A percentile compares a stretch with the other conserved stretches of the same genome.
These are phyloP conservation scores for Gremmenia infestans DNA, from an alignment of 2,329 filamentous ascomycete genomes.

Conservation along the genomic window DNA sequence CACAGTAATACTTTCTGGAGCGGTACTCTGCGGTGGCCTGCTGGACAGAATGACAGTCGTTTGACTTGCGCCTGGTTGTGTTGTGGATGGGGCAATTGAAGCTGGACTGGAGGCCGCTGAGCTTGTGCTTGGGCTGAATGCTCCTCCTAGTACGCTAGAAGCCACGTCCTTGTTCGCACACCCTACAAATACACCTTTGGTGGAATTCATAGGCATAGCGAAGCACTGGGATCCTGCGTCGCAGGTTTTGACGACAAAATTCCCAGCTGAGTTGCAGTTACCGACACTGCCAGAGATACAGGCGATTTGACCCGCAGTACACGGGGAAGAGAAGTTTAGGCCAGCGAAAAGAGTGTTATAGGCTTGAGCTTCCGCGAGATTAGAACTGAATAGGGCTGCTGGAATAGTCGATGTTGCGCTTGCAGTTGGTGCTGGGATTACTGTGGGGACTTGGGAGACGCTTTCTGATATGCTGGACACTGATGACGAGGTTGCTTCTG, in stretches of 20 bases:
- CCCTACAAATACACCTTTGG: constrained; percentile 43
- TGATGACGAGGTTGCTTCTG: background rate
- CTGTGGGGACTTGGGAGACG: constrained; percentile 1
- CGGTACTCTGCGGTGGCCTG: no score
- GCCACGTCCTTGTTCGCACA: constrained; percentile 42
- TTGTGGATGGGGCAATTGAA: background rate
- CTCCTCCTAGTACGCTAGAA: constrained; percentile 37
- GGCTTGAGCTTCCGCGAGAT: constrained; percentile 29
- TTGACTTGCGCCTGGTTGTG: background rate
- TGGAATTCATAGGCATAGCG: constrained; percentile 49
- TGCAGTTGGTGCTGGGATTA: background rate
- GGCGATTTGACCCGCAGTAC: constrained; percentile 42
- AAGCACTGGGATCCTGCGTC: constrained; percentile 39
- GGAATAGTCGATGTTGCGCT: constrained; percentile 9
- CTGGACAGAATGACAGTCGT: no score
- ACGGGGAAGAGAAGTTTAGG: constrained; percentile 40
- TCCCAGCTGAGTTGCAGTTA: constrained; percentile 39
- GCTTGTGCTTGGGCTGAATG: background rate
- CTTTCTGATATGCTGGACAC: background rate
- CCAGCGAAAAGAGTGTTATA: constrained; percentile 27
- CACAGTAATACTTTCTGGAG: no score
- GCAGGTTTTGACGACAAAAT: constrained; percentile 39
- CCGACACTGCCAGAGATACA: constrained; percentile 48
- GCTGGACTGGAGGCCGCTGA: background rate
- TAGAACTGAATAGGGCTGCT: constrained; percentile 17